phyloP scores from a whole-genome alignment of 495 filamentous ascomycete genomes.

The Glonium stellatum region DNA sequence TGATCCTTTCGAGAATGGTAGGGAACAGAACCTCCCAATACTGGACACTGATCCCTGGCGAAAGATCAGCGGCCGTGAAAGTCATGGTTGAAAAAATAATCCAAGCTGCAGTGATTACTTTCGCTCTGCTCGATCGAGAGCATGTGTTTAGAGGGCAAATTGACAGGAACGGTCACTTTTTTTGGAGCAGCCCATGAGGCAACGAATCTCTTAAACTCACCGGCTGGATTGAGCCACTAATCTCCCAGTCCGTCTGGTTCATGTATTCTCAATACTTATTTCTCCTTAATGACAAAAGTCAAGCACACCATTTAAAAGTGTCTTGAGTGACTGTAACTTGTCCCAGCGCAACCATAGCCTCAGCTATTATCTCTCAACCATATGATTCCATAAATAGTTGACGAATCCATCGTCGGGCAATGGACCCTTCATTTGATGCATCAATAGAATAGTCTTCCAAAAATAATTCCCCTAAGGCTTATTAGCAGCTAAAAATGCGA shows the following conservation, averaged over 20 bases:
- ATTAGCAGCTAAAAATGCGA: background rate
- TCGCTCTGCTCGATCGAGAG: too few species aligned
- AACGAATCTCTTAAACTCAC: background rate
- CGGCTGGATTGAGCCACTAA: background rate
- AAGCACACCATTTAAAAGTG: too few species aligned
- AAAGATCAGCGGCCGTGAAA: constrained; percentile 25
- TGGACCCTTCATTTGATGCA: background rate
- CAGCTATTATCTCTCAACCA: background rate
- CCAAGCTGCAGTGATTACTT: background rate
- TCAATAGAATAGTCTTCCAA: too few species aligned
- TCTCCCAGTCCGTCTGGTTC: background rate
- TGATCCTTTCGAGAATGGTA: constrained; percentile 15
- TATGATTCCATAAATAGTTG: constrained; percentile 9
- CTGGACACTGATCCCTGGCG: constrained; percentile 25
- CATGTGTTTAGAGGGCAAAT: background rate
- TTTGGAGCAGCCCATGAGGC: background rate
- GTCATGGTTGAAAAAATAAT: constrained; percentile 17
- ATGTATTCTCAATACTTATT: background rate
- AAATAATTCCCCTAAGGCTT: too few species aligned
- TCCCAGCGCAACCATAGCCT: background rate
- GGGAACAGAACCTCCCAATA: constrained; percentile 21
- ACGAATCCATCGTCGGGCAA: constrained; percentile 4
- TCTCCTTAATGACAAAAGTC: too few species aligned
- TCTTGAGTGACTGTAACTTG: background rate
- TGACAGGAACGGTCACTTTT: background rate